Evolutionary conservation across 176 grass and related monocot species (phyloP).

Genomic region (Aegilops bicornis): DNA sequence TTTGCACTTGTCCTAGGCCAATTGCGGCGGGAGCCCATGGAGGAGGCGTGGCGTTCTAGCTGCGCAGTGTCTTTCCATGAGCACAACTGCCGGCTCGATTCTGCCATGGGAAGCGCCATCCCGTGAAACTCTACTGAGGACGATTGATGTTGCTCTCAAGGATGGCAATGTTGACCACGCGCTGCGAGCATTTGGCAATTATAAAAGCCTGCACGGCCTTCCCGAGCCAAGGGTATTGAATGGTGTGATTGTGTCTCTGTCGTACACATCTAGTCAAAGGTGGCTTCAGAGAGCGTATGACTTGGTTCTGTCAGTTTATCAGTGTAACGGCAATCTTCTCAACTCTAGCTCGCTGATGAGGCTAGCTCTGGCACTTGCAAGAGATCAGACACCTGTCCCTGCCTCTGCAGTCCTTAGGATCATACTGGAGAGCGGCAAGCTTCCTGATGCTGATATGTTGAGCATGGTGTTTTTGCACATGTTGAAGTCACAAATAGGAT

Average conservation of each 20-base stretch:
- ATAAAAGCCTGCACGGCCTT: slow-evolving; percentile 66
- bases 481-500: slow-evolving; percentile 72
- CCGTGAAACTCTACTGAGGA: slow-evolving; percentile 57
- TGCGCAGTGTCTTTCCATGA: slow-evolving; percentile 29
- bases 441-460: slow-evolving; percentile 70
- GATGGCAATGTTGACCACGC: slow-evolving; percentile 59
- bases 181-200: slow-evolving; percentile 60
- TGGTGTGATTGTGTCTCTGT: slow-evolving; percentile 46
- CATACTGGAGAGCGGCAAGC: slow-evolving; percentile 48
- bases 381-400: slow-evolving; percentile 62
- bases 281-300: slow-evolving; percentile 86
- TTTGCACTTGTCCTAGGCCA: slow-evolving; percentile 48
- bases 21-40: background rate
- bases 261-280: slow-evolving; percentile 48
- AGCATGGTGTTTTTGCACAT: slow-evolving; percentile 69
- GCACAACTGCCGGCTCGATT: background rate
- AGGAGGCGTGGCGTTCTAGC: slow-evolving; percentile 9
- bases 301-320: slow-evolving; percentile 49
- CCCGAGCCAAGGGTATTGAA: slow-evolving; percentile 55
- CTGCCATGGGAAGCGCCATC: slow-evolving; percentile 57
- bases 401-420: slow-evolving; percentile 60
- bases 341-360: slow-evolving; percentile 43
- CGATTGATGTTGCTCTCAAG: slow-evolving; percentile 48
- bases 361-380: slow-evolving; percentile 57
- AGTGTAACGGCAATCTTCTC: slow-evolving; percentile 49